phyloP scores from a whole-genome alignment of 2,329 filamentous ascomycete species.

The Trichophyton benhamiae region DNA sequence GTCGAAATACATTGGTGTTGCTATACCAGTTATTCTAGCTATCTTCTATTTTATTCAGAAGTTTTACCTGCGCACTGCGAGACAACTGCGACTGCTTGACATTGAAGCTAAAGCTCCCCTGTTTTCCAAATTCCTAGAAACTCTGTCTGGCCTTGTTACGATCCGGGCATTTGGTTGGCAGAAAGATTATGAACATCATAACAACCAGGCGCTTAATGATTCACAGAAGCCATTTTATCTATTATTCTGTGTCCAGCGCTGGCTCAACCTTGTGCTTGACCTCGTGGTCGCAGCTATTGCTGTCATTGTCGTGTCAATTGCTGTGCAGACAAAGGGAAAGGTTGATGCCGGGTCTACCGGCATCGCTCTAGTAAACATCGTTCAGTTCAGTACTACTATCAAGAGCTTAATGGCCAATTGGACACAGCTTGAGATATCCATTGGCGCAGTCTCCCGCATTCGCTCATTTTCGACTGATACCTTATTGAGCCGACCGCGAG shows the following conservation, averaged over 20 bases:
- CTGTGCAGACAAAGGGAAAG: background rate
- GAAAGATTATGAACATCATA: conserved; percentile 14
- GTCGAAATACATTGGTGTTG: background rate
- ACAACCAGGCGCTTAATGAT: conserved; percentile 21
- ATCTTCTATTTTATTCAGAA: conserved; percentile 2
- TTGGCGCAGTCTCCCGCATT: conserved; percentile 16
- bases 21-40: background rate
- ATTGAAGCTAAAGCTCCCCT: conserved; percentile 33
- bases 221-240: conserved; percentile 28
- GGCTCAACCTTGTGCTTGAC: conserved; percentile 31
- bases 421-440: conserved; percentile 9
- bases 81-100: conserved; percentile 34
- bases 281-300: conserved; percentile 23
- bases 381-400: background rate
- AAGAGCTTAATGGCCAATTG: background rate
- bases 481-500: background rate
- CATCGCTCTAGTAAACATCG: background rate
- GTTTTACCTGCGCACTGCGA: conserved; percentile 35
- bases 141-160: conserved; percentile 17
- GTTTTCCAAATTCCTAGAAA: conserved; percentile 27
- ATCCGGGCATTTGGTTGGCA: conserved; percentile 9
- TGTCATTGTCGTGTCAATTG: conserved; percentile 14
- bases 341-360: background rate
- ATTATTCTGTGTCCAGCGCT: conserved; percentile 23
- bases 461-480: background rate